A percentile compares a stretch with the other conserved stretches of the same genome.
Evolutionary conservation across 495 filamentous ascomycete genomes (phyloP).

Genomic region (Aspergillus affinis): DNA sequence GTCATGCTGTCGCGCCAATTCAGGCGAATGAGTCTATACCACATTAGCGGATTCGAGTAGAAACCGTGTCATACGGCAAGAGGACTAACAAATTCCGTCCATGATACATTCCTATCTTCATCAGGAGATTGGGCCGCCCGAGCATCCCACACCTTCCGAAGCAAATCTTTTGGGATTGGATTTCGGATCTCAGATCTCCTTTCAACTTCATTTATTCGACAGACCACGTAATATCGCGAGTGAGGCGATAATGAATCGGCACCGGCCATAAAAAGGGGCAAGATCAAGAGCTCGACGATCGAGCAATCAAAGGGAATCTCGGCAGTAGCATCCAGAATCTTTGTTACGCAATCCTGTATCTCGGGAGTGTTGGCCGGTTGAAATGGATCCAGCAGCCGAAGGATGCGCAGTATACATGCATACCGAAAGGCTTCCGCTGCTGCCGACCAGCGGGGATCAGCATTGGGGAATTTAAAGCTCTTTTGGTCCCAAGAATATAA

Average conservation of each 20-base stretch:
- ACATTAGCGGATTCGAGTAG: neutral
- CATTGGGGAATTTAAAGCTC: conserved; percentile 26
- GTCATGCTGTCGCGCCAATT: conserved; percentile 22
- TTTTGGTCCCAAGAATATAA: conserved; percentile 32
- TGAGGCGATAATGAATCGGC: conserved; percentile 33
- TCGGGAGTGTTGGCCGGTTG: conserved; percentile 24
- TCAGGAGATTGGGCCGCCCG: conserved; percentile 25
- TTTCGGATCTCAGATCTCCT: conserved; percentile 34
- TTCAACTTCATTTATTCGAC: conserved; percentile 31
- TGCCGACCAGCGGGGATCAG: conserved; percentile 30
- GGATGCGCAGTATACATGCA: conserved; percentile 37
- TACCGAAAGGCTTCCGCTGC: conserved; percentile 35
- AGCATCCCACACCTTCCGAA: conserved; percentile 36
- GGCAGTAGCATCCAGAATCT: conserved; percentile 33
- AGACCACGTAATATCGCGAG: conserved; percentile 35
- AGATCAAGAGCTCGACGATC: conserved; percentile 31
- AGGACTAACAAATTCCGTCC: conserved; percentile 38
- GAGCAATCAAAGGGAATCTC: conserved; percentile 28
- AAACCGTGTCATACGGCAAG: neutral
- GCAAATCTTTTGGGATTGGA: conserved; percentile 23
- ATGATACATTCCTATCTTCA: conserved; percentile 33
- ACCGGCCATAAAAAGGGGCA: conserved; percentile 41
- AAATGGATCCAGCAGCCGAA: conserved; percentile 29
- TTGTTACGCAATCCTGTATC: conserved; percentile 33
- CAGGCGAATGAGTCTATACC: conserved; percentile 20